Evolutionary conservation across 2,329 filamentous ascomycete species (phyloP).

Genomic region (Atkinsonella texensis): DNA sequence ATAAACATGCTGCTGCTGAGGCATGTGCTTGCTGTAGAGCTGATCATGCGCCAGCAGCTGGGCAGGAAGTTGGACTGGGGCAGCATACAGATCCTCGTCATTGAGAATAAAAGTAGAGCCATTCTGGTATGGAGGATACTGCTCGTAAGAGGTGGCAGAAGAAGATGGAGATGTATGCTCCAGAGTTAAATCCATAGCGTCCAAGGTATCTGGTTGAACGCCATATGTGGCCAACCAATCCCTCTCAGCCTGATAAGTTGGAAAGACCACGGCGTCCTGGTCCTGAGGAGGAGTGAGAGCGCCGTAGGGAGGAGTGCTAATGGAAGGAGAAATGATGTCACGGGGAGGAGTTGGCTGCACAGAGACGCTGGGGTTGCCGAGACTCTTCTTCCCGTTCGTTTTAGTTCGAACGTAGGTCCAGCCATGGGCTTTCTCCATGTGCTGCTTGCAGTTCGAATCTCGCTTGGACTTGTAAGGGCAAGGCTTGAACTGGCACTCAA

Average conservation of each 20-base stretch:
- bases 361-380: constrained; percentile 33
- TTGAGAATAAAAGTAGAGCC: constrained; percentile 48
- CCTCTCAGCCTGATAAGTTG: constrained; percentile 33
- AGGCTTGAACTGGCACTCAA: constrained; percentile 67
- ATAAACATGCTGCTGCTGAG: constrained; percentile 27
- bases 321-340: constrained; percentile 50
- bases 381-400: constrained; percentile 63
- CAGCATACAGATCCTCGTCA: constrained; percentile 51
- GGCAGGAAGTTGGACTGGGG: constrained; percentile 43
- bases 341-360: constrained; percentile 45
- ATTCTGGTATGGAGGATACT: constrained; percentile 50
- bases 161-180: constrained; percentile 26
- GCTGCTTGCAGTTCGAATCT: constrained; percentile 94
- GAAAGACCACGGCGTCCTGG: constrained; percentile 27
- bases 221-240: constrained; percentile 30
- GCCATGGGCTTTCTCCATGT: constrained; percentile 94
- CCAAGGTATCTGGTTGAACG: constrained; percentile 21
- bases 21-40: constrained; percentile 32
- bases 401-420: constrained; percentile 90
- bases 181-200: constrained; percentile 28
- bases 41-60: constrained; percentile 25
- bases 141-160: constrained; percentile 28
- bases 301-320: constrained; percentile 35
- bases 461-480: constrained; percentile 94
- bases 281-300: constrained; percentile 48